These are phyloP conservation scores for Coffea humblotiana DNA, from an alignment of 305 asterid genomes.

Conservation along the genomic window DNA sequence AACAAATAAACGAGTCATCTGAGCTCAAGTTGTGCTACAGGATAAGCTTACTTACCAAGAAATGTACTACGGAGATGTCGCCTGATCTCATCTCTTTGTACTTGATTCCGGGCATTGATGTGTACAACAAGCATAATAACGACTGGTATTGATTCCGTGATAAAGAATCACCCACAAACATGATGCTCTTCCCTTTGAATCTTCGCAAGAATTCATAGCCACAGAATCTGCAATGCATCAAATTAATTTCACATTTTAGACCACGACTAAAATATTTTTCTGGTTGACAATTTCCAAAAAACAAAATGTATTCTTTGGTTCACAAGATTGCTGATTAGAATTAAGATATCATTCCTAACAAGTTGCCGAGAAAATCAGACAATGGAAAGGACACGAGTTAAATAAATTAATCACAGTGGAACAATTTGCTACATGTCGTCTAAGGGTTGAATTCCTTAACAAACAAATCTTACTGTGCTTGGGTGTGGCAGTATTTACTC, in stretches of 20 bases:
- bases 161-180: conserved; percentile 31
- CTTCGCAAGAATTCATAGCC: conserved; percentile 16
- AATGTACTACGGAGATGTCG: conserved; percentile 20
- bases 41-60: conserved; percentile 6
- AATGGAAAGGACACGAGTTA: too few species aligned
- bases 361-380: background rate
- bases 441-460: too few species aligned
- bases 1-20: too few species aligned
- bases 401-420: too few species aligned
- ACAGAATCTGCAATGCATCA: conserved; percentile 13
- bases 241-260: background rate
- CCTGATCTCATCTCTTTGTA: conserved; percentile 4
- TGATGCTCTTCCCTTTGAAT: conserved; percentile 19
- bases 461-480: too few species aligned
- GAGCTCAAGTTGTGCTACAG: too few species aligned
- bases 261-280: background rate
- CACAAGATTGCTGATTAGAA: background rate
- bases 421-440: too few species aligned
- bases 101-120: conserved; percentile 22
- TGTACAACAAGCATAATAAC: conserved; percentile 21
- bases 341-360: background rate
- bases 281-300: too few species aligned
- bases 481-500: too few species aligned
- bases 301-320: too few species aligned
- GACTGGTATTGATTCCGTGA: conserved; percentile 22